phyloP scores from a whole-genome alignment of 2,329 filamentous ascomycete species.

The Cadophora malorum region DNA sequence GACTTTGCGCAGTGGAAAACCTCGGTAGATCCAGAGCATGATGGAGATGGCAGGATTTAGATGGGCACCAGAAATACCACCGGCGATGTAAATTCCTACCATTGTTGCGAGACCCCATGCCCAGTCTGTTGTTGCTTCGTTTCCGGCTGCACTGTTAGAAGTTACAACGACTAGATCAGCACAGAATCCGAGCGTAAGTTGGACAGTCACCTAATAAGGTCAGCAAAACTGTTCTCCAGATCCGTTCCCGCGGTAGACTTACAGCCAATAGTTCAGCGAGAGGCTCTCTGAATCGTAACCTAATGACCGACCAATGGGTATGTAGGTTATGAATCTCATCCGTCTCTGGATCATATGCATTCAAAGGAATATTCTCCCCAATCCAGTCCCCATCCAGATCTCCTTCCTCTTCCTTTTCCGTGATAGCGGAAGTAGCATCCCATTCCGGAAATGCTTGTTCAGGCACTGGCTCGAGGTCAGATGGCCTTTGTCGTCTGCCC shows the following conservation, averaged over 20 bases:
- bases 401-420: slow-evolving; percentile 30
- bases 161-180: slow-evolving; percentile 52
- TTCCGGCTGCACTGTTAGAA: slow-evolving; percentile 44
- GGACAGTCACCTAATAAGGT: background rate
- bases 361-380: slow-evolving; percentile 33
- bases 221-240: background rate
- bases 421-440: slow-evolving; percentile 34
- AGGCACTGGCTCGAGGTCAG: slow-evolving; percentile 14
- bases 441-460: slow-evolving; percentile 21
- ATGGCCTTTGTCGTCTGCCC: slow-evolving; percentile 1
- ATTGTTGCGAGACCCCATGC: slow-evolving; percentile 62
- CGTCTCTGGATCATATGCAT: slow-evolving; percentile 35
- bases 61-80: slow-evolving; percentile 55
- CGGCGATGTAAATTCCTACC: slow-evolving; percentile 55
- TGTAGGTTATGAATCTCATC: slow-evolving; percentile 42
- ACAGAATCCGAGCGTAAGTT: slow-evolving; percentile 50
- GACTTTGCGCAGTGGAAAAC: slow-evolving; percentile 59
- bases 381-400: slow-evolving; percentile 32
- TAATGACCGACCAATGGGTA: slow-evolving; percentile 53
- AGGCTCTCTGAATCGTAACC: slow-evolving; percentile 55
- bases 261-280: slow-evolving; percentile 60
- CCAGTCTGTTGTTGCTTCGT: slow-evolving; percentile 52
- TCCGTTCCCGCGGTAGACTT: slow-evolving; percentile 19
- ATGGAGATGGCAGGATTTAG: slow-evolving; percentile 53
- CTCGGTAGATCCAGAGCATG: slow-evolving; percentile 56